Percentiles rank a stretch among this genome's conserved stretches.
These are phyloP conservation scores for Xylaria nigripes DNA, from an alignment of 495 filamentous ascomycete species.

Conservation along the genomic window DNA sequence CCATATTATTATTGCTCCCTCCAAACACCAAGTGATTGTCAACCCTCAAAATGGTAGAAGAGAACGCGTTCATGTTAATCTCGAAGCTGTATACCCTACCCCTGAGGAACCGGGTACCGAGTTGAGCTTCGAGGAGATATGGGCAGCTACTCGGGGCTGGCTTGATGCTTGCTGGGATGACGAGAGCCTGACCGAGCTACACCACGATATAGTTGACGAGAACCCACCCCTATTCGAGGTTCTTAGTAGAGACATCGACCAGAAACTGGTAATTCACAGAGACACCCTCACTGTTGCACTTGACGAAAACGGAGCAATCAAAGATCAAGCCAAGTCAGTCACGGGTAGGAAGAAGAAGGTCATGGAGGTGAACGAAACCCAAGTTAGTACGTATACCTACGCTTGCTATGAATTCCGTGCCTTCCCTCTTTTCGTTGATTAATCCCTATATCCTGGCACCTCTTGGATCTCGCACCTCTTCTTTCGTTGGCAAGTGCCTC, in stretches of 20 bases:
- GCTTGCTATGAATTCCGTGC: neutral
- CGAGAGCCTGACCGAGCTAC: conserved; percentile 20
- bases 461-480: no score
- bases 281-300: conserved; percentile 32
- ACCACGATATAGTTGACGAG: conserved; percentile 15
- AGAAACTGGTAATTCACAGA: conserved; percentile 39
- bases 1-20: conserved; percentile 41
- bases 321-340: conserved; percentile 20
- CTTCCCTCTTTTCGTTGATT: no score
- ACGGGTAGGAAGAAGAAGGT: conserved; percentile 59
- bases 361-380: conserved; percentile 72
- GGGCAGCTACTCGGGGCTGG: conserved; percentile 73
- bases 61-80: conserved; percentile 79
- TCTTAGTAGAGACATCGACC: conserved; percentile 21
- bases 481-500: neutral
- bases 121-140: conserved; percentile 83
- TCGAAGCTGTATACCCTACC: conserved; percentile 76
- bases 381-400: conserved; percentile 56
- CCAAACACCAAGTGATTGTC: conserved; percentile 59
- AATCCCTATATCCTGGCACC: no score
- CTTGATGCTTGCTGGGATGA: conserved; percentile 61
- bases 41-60: conserved; percentile 70
- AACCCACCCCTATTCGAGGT: conserved; percentile 18
- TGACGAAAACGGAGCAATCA: conserved; percentile 46
- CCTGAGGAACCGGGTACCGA: conserved; percentile 58